Evolutionary conservation across 208 protist species (phyloP).

Genomic region (Herpetomonas tarakana): DNA sequence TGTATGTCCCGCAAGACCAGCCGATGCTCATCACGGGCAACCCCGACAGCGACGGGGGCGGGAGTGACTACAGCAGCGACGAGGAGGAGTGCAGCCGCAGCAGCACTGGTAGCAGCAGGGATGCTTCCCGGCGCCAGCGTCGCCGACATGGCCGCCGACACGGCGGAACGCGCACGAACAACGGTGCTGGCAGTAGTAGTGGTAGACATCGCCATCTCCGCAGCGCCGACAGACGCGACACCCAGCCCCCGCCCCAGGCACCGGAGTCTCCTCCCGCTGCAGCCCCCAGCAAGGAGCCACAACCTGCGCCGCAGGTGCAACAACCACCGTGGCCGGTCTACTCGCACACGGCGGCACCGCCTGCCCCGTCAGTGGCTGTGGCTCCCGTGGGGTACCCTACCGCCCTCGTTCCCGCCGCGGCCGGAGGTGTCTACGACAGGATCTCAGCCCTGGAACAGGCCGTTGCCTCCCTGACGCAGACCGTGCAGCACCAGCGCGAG

Average conservation of each 20-base stretch:
- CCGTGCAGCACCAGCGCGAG: constrained; percentile 78
- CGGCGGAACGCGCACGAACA: no score
- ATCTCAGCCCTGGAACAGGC: constrained; percentile 63
- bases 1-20: constrained; percentile 48
- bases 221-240: neutral
- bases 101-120: neutral
- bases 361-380: no score
- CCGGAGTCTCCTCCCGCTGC: constrained; percentile 1
- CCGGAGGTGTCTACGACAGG: constrained; percentile 39
- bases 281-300: neutral
- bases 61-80: constrained; percentile 4
- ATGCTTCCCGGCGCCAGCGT: neutral
- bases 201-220: no score
- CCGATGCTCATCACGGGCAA: constrained; percentile 2
- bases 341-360: neutral
- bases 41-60: constrained; percentile 4
- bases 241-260: neutral
- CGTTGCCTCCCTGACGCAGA: constrained; percentile 70
- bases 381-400: no score
- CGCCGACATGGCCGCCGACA: neutral
- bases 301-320: neutral
- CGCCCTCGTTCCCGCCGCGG: no score
- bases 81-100: constrained; percentile 11
- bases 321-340: neutral
- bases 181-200: no score